Evolutionary conservation across 2,329 filamentous ascomycete genomes (phyloP).

Genomic region (Myotisia sp.): DNA sequence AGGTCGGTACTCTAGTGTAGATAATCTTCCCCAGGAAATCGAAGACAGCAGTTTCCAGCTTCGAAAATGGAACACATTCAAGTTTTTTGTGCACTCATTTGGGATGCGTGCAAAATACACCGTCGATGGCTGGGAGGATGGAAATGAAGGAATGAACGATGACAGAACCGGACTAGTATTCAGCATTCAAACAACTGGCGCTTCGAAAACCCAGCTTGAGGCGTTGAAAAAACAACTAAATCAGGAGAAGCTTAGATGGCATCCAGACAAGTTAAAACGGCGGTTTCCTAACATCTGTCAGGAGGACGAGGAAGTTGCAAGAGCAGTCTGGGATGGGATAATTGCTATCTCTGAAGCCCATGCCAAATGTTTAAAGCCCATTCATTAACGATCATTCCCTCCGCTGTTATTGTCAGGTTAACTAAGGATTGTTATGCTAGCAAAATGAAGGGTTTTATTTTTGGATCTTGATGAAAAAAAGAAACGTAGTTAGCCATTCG

Average conservation of each 20-base stretch:
- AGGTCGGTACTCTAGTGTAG: background rate
- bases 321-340: conserved; percentile 11
- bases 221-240: conserved; percentile 9
- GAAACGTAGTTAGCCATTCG: too few species aligned
- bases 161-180: conserved; percentile 6
- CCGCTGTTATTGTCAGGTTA: too few species aligned
- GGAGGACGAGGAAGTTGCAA: conserved; percentile 11
- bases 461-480: too few species aligned
- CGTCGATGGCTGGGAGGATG: background rate
- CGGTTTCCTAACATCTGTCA: background rate
- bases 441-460: too few species aligned
- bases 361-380: conserved; percentile 3
- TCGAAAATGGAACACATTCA: conserved; percentile 12
- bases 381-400: too few species aligned
- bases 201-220: conserved; percentile 1
- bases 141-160: background rate
- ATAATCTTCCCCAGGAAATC: conserved; percentile 6
- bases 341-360: conserved; percentile 8
- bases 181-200: conserved; percentile 6
- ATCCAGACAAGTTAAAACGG: conserved; percentile 8
- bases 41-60: conserved; percentile 6
- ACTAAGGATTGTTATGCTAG: too few species aligned
- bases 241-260: conserved; percentile 12
- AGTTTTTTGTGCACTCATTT: conserved; percentile 10
- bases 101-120: conserved; percentile 3